Evolutionary conservation across 371 early-diverging fungal genomes (phyloP).

Genomic region (Mortierella sp.): DNA sequence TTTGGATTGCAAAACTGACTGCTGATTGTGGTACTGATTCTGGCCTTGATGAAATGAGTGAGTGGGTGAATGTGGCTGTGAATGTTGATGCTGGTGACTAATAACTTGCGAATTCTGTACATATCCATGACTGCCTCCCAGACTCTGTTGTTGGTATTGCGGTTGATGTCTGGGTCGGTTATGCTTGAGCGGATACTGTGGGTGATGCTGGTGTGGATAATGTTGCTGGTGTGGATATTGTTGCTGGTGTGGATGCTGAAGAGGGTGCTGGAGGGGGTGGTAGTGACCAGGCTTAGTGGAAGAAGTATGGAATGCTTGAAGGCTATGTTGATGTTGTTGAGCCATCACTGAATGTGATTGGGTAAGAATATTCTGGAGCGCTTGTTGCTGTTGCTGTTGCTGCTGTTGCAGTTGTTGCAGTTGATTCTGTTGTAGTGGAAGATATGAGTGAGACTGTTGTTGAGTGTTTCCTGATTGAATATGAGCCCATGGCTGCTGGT

Average conservation of each 20-base stretch:
- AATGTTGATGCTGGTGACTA: too few relatives aligned
- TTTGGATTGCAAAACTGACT: too few relatives aligned
- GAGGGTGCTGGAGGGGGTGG: background rate
- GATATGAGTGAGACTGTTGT: slow-evolving; percentile 42
- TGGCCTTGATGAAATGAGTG: too few relatives aligned
- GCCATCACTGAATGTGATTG: slow-evolving; percentile 6
- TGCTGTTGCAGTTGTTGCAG: slow-evolving; percentile 56
- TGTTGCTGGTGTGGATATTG: too few relatives aligned
- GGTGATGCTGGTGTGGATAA: too few relatives aligned
- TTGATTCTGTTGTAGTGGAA: slow-evolving; percentile 61
- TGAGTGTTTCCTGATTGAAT: slow-evolving; percentile 35
- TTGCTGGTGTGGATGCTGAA: too few relatives aligned
- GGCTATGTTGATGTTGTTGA: background rate
- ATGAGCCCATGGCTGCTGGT: slow-evolving; percentile 57
- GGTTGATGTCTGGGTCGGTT: background rate
- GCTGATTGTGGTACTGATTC: too few relatives aligned
- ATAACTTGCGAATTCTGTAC: too few relatives aligned
- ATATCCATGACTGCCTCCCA: too few relatives aligned
- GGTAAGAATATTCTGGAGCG: slow-evolving; percentile 24
- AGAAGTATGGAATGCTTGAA: background rate
- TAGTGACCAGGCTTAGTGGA: background rate
- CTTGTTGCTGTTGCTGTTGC: slow-evolving; percentile 21
- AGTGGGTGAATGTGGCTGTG: too few relatives aligned
- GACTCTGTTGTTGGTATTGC: slow-evolving; percentile 6
- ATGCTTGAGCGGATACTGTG: too few relatives aligned